Evolutionary conservation across 805 yeast genomes (phyloP).

Genomic region (Sugiyamaella floridensis): DNA sequence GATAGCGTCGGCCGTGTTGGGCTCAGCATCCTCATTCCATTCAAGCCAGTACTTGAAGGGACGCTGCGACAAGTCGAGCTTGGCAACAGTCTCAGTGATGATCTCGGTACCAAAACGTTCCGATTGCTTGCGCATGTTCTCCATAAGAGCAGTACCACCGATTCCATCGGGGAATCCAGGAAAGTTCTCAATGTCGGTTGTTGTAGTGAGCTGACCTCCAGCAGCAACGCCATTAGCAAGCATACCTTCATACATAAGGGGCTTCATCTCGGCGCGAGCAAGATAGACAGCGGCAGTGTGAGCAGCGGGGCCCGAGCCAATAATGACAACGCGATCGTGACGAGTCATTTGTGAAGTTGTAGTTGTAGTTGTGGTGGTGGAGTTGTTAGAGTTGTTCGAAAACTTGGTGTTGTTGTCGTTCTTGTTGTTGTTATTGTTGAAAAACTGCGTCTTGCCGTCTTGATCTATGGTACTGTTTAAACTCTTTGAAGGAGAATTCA

Average conservation of each 20-base stretch:
- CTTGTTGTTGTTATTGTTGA: too few species aligned
- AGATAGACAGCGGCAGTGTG: conserved; percentile 98
- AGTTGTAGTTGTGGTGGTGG: background rate
- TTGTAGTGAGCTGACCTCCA: conserved; percentile 97
- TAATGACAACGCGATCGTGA: conserved; percentile 31
- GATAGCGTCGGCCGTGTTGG: conserved; percentile 87
- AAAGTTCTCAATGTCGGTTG: conserved; percentile 97
- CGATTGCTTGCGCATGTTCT: conserved; percentile 85
- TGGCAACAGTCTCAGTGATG: conserved; percentile 90
- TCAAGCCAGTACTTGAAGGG: conserved; percentile 98
- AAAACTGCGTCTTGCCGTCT: too few species aligned
- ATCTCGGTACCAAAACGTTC: conserved; percentile 84
- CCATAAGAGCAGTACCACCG: conserved; percentile 84
- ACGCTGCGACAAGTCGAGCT: conserved; percentile 76
- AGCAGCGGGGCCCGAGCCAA: conserved; percentile 98
- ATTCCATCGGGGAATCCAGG: conserved; percentile 97
- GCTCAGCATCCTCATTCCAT: conserved; percentile 85
- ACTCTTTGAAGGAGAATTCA: too few species aligned
- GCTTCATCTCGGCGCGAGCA: conserved; percentile 93
- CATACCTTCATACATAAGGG: conserved; percentile 91
- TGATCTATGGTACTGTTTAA: too few species aligned
- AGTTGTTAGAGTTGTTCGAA: background rate
- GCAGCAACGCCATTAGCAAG: conserved; percentile 97
- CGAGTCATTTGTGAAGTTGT: conserved; percentile 16
- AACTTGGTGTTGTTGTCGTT: too few species aligned